Percentiles rank a stretch among this genome's conserved stretches.
Evolutionary conservation across 176 grass and related monocot genomes (phyloP).

Genomic region (Triticum turgidum): DNA sequence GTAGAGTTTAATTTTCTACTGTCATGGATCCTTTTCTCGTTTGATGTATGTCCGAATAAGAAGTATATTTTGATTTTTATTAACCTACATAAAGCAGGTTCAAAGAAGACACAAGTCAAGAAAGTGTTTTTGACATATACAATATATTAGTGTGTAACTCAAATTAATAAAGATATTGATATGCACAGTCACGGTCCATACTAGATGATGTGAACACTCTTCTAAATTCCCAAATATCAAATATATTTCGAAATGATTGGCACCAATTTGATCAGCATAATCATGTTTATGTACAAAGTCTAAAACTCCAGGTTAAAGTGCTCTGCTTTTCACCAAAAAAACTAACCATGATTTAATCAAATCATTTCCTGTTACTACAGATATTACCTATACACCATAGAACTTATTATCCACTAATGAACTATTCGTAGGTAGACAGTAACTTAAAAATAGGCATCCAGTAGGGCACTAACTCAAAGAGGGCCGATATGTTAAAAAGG

Average conservation of each 20-base stretch:
- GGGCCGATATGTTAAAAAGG: background rate
- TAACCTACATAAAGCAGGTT: background rate
- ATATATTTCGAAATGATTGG: conserved; percentile 7
- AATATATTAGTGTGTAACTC: background rate
- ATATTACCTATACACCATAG: conserved; percentile 6
- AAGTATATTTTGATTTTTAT: background rate
- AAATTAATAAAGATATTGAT: background rate
- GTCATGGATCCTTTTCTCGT: background rate
- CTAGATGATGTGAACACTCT: background rate
- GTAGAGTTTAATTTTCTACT: background rate
- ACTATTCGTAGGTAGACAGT: background rate
- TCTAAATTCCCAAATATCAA: conserved; percentile 8
- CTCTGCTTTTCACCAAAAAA: background rate
- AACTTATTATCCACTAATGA: background rate
- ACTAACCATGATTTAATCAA: background rate
- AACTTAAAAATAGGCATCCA: background rate
- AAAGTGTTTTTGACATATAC: background rate
- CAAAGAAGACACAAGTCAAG: background rate
- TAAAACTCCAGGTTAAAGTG: background rate
- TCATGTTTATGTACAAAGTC: background rate
- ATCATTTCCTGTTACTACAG: background rate
- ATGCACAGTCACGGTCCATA: background rate
- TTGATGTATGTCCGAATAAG: background rate
- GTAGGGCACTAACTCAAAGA: background rate
- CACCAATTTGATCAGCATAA: conserved; percentile 2